These are phyloP conservation scores for Colletotrichum musicola DNA, from an alignment of 2,329 filamentous ascomycete species.

Conservation along the genomic window DNA sequence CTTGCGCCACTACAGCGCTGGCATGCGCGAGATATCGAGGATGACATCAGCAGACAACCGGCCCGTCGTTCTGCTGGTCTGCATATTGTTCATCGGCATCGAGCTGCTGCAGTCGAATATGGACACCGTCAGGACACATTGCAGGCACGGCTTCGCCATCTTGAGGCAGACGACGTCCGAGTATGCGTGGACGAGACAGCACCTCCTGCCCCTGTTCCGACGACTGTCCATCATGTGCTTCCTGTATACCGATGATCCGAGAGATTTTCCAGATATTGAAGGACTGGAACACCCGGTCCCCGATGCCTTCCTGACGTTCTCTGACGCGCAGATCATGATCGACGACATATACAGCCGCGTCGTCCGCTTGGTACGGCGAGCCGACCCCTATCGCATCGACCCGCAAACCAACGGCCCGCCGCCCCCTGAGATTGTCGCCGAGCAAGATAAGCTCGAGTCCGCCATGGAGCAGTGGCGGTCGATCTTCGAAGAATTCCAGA, in stretches of 20 bases:
- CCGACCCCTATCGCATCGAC: neutral
- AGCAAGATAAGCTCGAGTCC: neutral
- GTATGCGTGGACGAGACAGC: constrained; percentile 10
- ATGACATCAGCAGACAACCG: neutral
- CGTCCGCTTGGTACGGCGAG: constrained; percentile 7
- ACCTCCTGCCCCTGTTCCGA: constrained; percentile 20
- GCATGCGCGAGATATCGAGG: constrained; percentile 32
- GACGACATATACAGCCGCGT: constrained; percentile 9
- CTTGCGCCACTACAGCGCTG: constrained; percentile 33
- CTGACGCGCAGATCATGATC: constrained; percentile 13
- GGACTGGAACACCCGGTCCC: constrained; percentile 6
- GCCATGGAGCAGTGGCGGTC: constrained; percentile 1
- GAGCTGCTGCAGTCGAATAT: constrained; percentile 24
- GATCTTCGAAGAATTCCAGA: constrained; percentile 1
- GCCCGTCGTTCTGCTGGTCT: constrained; percentile 30
- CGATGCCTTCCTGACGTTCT: neutral
- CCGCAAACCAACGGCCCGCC: neutral
- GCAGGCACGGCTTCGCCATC: constrained; percentile 12
- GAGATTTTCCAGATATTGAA: constrained; percentile 33
- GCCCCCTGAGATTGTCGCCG: neutral
- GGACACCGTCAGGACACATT: constrained; percentile 7
- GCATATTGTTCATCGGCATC: constrained; percentile 28
- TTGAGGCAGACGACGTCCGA: neutral
- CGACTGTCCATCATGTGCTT: neutral
- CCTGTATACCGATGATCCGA: neutral